These are phyloP conservation scores for Metschnikowia reukaufii DNA, from an alignment of 805 yeast genomes.

Conservation along the genomic window DNA sequence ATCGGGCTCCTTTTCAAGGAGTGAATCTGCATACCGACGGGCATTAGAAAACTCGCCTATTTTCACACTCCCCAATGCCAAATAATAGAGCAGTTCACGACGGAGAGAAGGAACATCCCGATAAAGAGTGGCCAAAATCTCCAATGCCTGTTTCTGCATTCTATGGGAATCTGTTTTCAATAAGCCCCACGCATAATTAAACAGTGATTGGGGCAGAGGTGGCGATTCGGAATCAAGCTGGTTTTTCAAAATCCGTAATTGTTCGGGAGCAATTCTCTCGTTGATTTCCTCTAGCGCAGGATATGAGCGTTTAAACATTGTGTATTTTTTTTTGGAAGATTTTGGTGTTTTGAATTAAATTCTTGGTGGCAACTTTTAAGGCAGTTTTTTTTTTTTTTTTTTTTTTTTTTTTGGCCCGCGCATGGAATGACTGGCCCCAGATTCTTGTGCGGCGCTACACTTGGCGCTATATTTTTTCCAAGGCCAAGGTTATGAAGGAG, in stretches of 20 bases:
- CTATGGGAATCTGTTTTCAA: conserved; percentile 64
- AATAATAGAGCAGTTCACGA: conserved; percentile 84
- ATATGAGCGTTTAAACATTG: conserved; percentile 21
- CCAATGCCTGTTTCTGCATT: conserved; percentile 79
- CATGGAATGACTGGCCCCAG: no score
- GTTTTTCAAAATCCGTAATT: conserved; percentile 69
- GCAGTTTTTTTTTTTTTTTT: no score
- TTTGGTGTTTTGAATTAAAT: no score
- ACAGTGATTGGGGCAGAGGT: conserved; percentile 78
- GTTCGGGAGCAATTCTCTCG: conserved; percentile 66
- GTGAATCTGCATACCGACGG: conserved; percentile 76
- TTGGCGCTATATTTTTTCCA: no score
- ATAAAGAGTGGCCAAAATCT: conserved; percentile 66
- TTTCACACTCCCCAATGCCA: conserved; percentile 85
- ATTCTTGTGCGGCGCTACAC: no score
- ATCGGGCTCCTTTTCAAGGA: conserved; percentile 78
- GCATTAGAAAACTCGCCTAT: conserved; percentile 86
- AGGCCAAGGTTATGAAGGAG: no score
- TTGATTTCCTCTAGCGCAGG: conserved; percentile 44
- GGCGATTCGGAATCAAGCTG: conserved; percentile 84
- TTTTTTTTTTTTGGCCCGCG: no score
- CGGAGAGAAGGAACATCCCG: conserved; percentile 79
- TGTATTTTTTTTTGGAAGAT: not conserved
- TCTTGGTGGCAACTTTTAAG: not conserved
- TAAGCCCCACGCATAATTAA: conserved; percentile 96